phyloP scores from a whole-genome alignment of 306 rosid species.

The Prunus fruticosa region DNA sequence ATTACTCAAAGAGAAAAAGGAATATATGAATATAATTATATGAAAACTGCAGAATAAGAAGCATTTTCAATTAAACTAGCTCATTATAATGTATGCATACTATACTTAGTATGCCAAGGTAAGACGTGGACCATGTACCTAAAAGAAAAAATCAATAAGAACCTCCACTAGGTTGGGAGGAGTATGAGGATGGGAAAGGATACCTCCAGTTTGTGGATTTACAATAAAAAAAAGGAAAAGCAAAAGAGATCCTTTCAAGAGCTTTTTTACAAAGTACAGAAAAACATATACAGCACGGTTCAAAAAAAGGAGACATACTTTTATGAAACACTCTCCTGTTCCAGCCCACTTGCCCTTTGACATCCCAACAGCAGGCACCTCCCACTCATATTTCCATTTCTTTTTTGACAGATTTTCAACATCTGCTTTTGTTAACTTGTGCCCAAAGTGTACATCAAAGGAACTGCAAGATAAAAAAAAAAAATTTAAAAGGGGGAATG shows the following conservation, averaged over 20 bases:
- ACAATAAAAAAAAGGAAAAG: background rate
- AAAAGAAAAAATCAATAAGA: background rate
- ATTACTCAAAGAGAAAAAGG: background rate
- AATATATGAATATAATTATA: background rate
- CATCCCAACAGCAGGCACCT: constrained; percentile 66
- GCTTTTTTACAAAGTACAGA: background rate
- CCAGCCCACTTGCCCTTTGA: constrained; percentile 83
- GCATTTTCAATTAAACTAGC: background rate
- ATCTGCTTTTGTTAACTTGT: constrained; percentile 63
- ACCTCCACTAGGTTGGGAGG: background rate
- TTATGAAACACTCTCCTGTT: constrained; percentile 62
- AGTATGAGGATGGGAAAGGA: background rate
- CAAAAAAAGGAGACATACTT: constrained; percentile 46
- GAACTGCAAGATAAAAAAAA: constrained; percentile 41
- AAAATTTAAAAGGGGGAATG: background rate
- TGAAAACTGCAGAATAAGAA: background rate
- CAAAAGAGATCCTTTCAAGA: background rate
- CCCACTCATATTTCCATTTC: constrained; percentile 66
- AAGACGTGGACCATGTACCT: background rate
- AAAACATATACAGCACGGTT: background rate
- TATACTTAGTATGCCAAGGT: background rate
- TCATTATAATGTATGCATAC: background rate
- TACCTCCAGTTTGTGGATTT: background rate
- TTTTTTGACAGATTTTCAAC: constrained; percentile 39
- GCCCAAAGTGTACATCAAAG: constrained; percentile 61